Evolutionary conservation across 208 protist species (phyloP), one percentile per base, ranked within the genome.

Genomic region (Phytomonas francai): DNA sequence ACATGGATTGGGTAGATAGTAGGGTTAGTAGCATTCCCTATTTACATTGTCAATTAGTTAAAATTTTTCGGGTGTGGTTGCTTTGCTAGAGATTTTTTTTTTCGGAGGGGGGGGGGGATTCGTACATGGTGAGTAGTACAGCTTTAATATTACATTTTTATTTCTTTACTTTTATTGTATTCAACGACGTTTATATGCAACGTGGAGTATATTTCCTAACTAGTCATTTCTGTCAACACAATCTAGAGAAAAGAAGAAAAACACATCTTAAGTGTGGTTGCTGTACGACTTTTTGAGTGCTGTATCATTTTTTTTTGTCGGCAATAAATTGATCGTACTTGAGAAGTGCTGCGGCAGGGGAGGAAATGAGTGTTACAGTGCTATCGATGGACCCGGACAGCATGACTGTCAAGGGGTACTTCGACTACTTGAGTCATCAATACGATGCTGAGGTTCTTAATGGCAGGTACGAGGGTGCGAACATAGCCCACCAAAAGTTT

Each of bases 361-460:
- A 49, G 3, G 2, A 49, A 49, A 49, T 49, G 39, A 49, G 39
- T 19, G 39, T 12, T 3, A 22, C 39, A 49, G 39, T 12, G 39
- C 16, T 12, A 49, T 49, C 39, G 7, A 49, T 49, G 7, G 39
- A 49, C 39, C 4, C 39, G 16, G 39, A 49, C 14, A 57, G 33
- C 63, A 75, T 72, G 12, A 92, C 84, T 14, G 80, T 94, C 19
- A 84, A 84, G 63, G 82, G 80, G 3, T 78, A 84, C 64, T 94
- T 92, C 65, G 83, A 56, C 51, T 42, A 68, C 11, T 76, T 94
- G 30, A 69, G 74, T 56, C 70, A 78, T 2, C 49, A 71, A 58
- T 94, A 94, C 78, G 78, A 56, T 0, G 45, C 36, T 25, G 73
- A 78, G 25, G 63, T 89, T 8, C 29, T 89, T 22, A 76, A 79